Evolutionary conservation across 192 early-diverging fungal species (phyloP), one percentile per base, ranked within the genome.

Genomic region (Lunasporangiospora selenospora): DNA sequence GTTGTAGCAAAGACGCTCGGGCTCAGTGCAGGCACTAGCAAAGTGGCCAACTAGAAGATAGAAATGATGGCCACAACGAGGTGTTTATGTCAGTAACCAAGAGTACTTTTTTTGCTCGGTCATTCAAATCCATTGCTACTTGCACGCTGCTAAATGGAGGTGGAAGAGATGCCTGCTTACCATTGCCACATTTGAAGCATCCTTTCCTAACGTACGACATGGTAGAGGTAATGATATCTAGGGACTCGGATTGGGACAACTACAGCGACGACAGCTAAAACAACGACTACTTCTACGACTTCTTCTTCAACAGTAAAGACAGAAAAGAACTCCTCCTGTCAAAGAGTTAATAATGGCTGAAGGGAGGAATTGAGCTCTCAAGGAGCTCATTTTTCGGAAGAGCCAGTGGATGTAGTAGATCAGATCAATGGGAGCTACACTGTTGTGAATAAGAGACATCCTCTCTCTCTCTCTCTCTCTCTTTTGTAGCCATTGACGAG

Each of bases 171-270:
- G 18, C 24, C 2, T 21, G 32, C 62, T 64, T 71, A 83, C 83
- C 81, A 46, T 82, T 83, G 33, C 83, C 83, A 73, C 83, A 85
- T 52, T 85, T 80, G 61, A 79, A 85, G 53, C 83, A 85, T 36
- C 75, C 70, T 61, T 75, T 80, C 75, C 67, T 75, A 52, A 65
- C 7, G 48, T 67, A 81, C 59, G 75, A 75, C 67, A 79, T 77
- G 36, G 32, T 67, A 23, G 10, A 7, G 29, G n/a, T n/a, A n/a
- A n/a, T n/a, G n/a, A n/a, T n/a, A n/a, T n/a, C n/a, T n/a, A n/a
- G n/a, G n/a, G n/a, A n/a, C n/a, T n/a, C n/a, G n/a, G n/a, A n/a
- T n/a, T n/a, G n/a, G n/a, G n/a, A n/a, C n/a, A n/a, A n/a, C n/a
- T n/a, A n/a, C n/a, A n/a, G n/a, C n/a, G 8, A 21, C 19, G n/a